Base-by-base conservation (phyloP, 2,329 filamentous ascomycete species). In the Talaromyces sp. region DNA sequence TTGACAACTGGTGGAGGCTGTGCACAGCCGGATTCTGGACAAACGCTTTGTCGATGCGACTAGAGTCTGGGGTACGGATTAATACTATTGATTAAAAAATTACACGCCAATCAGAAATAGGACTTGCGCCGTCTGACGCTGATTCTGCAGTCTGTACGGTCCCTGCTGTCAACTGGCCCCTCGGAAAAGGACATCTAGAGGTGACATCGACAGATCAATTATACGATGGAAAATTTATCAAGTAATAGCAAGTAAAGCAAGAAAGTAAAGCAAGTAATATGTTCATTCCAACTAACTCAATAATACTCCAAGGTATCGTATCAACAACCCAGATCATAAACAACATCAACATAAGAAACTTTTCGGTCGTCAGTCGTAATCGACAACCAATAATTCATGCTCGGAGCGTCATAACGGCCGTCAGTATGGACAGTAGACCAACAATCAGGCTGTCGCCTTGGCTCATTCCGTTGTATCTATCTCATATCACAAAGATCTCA, bases 291-390 rank as follows among this genome's bases (percentile, higher is more conserved):
- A 52, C 49, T 52, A 52, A 52, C 10, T 17, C 49, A 52, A 52
- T 52, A 26, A 41, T 55, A 61, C 52, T 58, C 55, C 59, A 57
- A 61, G 59, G 55, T 61, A 61, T 61, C 59, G 50, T 61, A 61
- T 61, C 59, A 57, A 61, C 56, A 52, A 35, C 19, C 53, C 29
- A 55, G 29, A 32, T 41, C 32, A 35, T 55, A 26, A 62, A 56
- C 55, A 49, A 53, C 41, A 56, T 32, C 54, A 43, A 62, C 51
- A 59, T 53, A 62, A 59, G 43, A 61, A 62, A 59, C 56, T 62
- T 62, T 62, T 62, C 55, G 55, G 54, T 59, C 56, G 38, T 55
- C 49, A 46, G 24, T 52, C 57, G 50, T 55, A 32, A 62, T 62
- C 60, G 55, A 58, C 26, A 51, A 41, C 38, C 59, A 50, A 52